Percentiles rank a stretch among this genome's conserved stretches.
Conservation (phyloP, 2,329 filamentous ascomycete species). For the Cytospora leucostoma region DNA sequence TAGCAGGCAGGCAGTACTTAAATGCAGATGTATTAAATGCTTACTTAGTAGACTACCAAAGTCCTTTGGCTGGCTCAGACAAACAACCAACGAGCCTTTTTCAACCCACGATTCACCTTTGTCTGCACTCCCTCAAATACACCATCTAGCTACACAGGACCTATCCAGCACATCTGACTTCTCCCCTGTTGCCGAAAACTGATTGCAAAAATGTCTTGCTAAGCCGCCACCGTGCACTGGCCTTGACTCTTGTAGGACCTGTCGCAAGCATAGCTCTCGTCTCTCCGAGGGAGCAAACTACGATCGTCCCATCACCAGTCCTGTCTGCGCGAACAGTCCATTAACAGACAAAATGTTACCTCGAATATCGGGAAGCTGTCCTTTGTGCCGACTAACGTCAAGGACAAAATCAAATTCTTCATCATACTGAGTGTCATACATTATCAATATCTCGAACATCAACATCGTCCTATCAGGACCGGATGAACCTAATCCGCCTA, state of each 20-base stretch:
- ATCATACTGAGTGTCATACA: slow-evolving; percentile 15
- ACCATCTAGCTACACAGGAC: background rate
- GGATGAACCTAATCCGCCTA: background rate
- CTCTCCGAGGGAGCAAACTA: slow-evolving; percentile 5
- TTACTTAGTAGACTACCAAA: background rate
- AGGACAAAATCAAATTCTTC: slow-evolving; percentile 28
- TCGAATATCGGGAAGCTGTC: slow-evolving; percentile 35
- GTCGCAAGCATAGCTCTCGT: slow-evolving; percentile 17
- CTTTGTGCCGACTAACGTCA: slow-evolving; percentile 4
- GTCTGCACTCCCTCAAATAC: background rate
- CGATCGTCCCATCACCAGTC: background rate
- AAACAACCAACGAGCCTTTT: slow-evolving; percentile 1
- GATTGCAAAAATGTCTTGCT: slow-evolving; percentile 16
- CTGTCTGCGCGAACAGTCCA: slow-evolving; percentile 18
- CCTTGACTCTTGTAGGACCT: slow-evolving; percentile 19
- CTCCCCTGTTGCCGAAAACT: background rate
- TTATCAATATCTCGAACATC: background rate
- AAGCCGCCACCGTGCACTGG: slow-evolving; percentile 18
- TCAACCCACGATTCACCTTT: background rate
- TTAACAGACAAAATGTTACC: slow-evolving; percentile 42
- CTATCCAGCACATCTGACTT: background rate
- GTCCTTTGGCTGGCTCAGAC: slow-evolving; percentile 5
- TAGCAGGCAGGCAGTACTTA: background rate
- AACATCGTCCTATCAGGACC: background rate
- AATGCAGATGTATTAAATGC: too few species aligned